Evolutionary conservation across 2,329 filamentous ascomycete species (phyloP).

Genomic region (Microdochium bolleyi): DNA sequence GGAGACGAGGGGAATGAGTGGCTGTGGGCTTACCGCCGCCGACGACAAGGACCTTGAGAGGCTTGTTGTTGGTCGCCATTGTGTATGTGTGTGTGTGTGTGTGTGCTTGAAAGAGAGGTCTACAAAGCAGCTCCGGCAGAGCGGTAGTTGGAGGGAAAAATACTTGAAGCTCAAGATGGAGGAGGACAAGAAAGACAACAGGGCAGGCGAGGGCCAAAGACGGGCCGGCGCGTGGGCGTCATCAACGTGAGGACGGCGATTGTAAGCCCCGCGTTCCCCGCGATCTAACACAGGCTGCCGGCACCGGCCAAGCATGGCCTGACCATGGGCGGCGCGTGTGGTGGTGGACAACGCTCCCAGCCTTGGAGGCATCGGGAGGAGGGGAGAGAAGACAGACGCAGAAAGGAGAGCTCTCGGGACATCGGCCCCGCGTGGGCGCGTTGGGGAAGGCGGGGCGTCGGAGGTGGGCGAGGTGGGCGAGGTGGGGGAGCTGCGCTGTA

Average conservation of each 20-base stretch:
- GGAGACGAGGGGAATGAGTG: conserved; percentile 8
- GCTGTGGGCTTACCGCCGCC: conserved; percentile 3
- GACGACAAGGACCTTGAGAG: conserved; percentile 1
- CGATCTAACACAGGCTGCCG: too few species aligned
- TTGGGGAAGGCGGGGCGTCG: not conserved
- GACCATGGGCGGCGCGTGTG: too few species aligned
- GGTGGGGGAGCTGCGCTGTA: too few species aligned
- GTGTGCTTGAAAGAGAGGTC: not conserved
- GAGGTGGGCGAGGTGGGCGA: conserved; percentile 4
- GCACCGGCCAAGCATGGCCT: too few species aligned
- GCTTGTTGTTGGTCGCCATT: not conserved
- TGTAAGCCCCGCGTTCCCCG: too few species aligned
- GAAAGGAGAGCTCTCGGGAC: not conserved
- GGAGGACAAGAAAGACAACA: not conserved
- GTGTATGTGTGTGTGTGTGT: not conserved
- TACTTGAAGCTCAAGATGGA: not conserved
- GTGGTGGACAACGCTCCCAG: too few species aligned
- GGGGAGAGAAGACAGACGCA: too few species aligned
- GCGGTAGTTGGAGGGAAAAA: not conserved
- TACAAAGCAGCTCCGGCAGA: not conserved
- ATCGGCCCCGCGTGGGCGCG: not conserved
- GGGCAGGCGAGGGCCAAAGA: too few species aligned
- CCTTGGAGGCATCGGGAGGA: too few species aligned
- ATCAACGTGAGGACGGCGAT: too few species aligned
- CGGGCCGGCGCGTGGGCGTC: too few species aligned